phyloP scores from a whole-genome alignment of 2,329 filamentous ascomycete species.

The Penicillium aurantiogriseum region DNA sequence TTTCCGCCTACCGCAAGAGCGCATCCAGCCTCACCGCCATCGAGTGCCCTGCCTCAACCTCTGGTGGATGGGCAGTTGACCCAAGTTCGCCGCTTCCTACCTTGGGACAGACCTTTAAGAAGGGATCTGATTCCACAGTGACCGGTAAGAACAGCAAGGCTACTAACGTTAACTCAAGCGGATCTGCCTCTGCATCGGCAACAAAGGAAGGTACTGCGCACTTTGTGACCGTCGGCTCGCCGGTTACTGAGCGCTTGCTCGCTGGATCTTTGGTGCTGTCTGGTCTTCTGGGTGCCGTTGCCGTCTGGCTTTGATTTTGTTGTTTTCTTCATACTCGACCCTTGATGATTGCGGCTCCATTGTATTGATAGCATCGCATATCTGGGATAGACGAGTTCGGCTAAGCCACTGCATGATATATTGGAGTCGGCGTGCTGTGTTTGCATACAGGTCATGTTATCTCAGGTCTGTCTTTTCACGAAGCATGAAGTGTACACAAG shows the following conservation, averaged over 20 bases:
- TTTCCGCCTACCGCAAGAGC: conserved; percentile 64
- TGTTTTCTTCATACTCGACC: not conserved
- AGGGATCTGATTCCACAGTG: conserved; percentile 12
- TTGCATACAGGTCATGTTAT: conserved; percentile 9
- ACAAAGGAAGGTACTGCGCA: conserved; percentile 5
- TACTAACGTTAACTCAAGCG: conserved; percentile 7
- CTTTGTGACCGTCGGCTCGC: conserved; percentile 11
- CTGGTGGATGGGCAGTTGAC: conserved; percentile 69
- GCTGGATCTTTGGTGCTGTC: conserved; percentile 22
- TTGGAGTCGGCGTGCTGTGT: not conserved
- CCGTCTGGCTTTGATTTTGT: conserved; percentile 24
- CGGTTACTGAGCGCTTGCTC: conserved; percentile 18
- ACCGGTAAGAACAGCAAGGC: conserved; percentile 10
- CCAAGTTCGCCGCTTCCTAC: conserved; percentile 68
- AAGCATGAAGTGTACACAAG: conserved; percentile 7
- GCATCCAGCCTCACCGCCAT: conserved; percentile 58
- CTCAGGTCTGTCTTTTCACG: conserved; percentile 9
- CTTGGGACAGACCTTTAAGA: conserved; percentile 54
- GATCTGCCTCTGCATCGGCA: not conserved
- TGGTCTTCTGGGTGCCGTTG: conserved; percentile 19
- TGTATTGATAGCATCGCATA: conserved; percentile 21
- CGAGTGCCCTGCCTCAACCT: conserved; percentile 68
- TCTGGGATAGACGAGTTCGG: conserved; percentile 15
- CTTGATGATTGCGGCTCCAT: not conserved
- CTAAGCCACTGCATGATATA: not conserved